These are phyloP conservation scores for Vachellia pachyceras DNA, from an alignment of 306 rosid genomes.

Conservation along the genomic window DNA sequence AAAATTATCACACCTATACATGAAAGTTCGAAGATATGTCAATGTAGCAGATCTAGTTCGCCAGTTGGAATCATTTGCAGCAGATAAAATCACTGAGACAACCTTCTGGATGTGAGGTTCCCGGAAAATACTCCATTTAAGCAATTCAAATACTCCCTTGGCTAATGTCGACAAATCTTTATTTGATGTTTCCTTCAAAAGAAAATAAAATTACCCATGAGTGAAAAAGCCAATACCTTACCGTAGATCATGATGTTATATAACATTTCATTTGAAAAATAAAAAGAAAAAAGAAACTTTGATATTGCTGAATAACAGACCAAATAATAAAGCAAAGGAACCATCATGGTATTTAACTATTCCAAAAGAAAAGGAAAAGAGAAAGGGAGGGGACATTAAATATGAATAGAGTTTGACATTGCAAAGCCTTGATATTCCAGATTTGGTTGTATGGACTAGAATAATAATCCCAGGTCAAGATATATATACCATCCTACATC, in stretches of 20 bases:
- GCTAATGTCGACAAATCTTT: constrained; percentile 96
- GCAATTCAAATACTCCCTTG: constrained; percentile 86
- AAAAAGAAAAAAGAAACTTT: background rate
- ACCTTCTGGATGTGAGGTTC: constrained; percentile 82
- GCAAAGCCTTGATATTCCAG: constrained; percentile 1
- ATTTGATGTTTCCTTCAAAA: constrained; percentile 90
- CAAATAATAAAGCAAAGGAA: background rate
- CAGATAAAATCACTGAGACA: constrained; percentile 79
- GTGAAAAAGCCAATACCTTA: constrained; percentile 26
- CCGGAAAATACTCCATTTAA: constrained; percentile 93
- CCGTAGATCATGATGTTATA: constrained; percentile 11
- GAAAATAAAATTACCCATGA: constrained; percentile 43
- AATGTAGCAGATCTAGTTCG: constrained; percentile 91
- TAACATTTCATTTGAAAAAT: background rate
- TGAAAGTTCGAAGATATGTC: constrained; percentile 91
- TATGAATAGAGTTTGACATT: background rate
- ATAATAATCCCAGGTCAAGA: constrained; percentile 17
- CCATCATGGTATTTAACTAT: background rate
- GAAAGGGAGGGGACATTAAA: background rate
- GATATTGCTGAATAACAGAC: background rate
- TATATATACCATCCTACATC: constrained; percentile 16
- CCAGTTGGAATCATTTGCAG: constrained; percentile 92
- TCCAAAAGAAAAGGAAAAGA: background rate
- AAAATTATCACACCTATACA: constrained; percentile 78
- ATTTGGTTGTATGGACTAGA: constrained; percentile 10